Base-by-base conservation (phyloP, 106 monocot species). In the Allium cepa region DNA sequence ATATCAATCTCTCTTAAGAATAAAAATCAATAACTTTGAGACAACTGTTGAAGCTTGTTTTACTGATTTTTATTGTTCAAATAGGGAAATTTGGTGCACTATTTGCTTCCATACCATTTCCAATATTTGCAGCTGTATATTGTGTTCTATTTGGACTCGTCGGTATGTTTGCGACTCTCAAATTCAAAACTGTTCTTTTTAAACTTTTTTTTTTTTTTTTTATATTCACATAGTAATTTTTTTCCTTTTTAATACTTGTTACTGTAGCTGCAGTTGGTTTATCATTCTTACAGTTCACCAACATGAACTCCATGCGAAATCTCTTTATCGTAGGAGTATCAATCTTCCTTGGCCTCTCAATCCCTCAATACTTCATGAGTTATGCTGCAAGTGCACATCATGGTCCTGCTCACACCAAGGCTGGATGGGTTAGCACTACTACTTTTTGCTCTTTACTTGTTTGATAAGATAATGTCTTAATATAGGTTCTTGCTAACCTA, bases 301-400 rank as follows among this genome's bases (percentile, higher is more conserved):
- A 99, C 87, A 99, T 99, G 97, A 99, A 99, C 79, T 99, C 97
- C 4, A 99, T 99, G 97, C 78, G 97, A 55, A 99, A 90, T 77
- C 84, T 93, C 72, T 99, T 99, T 77, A 99, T 99, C 60, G 71
- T 67, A 0, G 97, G 97, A 4, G 89, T 93, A 65, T 79, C 92
- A 10, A 69, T 99, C 17, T 99, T 93, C 76, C 92, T 99, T 3
- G 97, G 97, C 10, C 76, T 99, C 0, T 99, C 97, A 26, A 71
- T 93, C 17, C 97, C 97, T 0, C 71, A 92, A 22, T 99, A 99
- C 76, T 99, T 99, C 83, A 85, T 77, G 68, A 78, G 70, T 69
- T 99, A 83, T 67, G 75, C 73, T 14, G 18, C 50, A 7, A 70
- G 60, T 4, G 72, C 84, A 4, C 76, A 75, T 10, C 97, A 81